These are phyloP conservation scores for Venturia effusa DNA, from an alignment of 2,329 filamentous ascomycete species.

Conservation along the genomic window DNA sequence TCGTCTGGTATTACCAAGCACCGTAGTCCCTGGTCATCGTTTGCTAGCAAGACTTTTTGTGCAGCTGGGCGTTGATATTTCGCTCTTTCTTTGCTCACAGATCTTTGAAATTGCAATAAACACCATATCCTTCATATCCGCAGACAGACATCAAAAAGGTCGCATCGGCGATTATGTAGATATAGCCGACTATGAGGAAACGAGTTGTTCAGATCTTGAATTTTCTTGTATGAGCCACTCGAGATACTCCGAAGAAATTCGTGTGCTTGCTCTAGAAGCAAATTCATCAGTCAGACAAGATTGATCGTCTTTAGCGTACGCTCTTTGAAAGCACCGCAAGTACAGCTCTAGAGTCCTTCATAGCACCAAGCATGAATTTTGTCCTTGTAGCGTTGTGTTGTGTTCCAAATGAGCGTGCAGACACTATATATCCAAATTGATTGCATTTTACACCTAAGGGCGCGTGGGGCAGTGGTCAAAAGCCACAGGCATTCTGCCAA, in stretches of 20 bases:
- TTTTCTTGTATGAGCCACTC: not conserved
- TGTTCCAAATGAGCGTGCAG: not conserved
- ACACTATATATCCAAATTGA: not conserved
- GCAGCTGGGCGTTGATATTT: not conserved
- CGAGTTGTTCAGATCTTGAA: not conserved
- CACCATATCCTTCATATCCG: not conserved
- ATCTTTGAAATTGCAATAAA: not conserved
- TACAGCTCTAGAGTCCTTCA: not conserved
- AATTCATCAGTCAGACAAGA: too few species aligned
- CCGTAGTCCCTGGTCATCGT: not conserved
- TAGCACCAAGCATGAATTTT: not conserved
- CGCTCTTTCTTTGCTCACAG: not conserved
- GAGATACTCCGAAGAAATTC: not conserved
- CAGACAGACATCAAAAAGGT: not conserved
- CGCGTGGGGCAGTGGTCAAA: not conserved
- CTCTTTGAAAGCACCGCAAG: not conserved
- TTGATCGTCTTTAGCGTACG: too few species aligned
- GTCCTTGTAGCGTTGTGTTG: not conserved
- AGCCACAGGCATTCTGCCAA: not conserved
- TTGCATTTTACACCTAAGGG: not conserved
- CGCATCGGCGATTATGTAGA: not conserved
- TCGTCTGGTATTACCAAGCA: not conserved
- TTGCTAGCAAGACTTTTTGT: not conserved
- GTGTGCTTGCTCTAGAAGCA: too few species aligned
- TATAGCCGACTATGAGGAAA: not conserved